Conservation (phyloP, 176 grass and related monocot genomes). For the Pontederia crassipes region DNA sequence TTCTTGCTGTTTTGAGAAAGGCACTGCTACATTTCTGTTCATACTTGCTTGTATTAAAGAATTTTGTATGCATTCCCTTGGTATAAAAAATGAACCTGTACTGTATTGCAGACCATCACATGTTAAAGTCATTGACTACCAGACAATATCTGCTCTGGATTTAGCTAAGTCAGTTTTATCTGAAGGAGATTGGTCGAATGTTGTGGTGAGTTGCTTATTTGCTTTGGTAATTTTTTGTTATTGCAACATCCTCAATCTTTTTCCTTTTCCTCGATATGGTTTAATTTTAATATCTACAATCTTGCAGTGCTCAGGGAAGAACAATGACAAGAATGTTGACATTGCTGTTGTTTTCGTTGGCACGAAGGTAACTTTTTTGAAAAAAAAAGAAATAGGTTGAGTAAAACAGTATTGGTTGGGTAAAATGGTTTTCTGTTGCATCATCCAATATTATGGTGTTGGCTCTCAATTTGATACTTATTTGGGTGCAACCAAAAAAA, state of each 20-base stretch:
- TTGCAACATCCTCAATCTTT: neutral
- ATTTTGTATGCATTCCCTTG: no score
- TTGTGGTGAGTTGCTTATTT: conserved; percentile 80
- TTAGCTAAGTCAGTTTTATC: conserved; percentile 68
- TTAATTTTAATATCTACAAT: neutral
- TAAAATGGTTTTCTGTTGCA: conserved; percentile 2
- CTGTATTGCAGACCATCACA: conserved; percentile 37
- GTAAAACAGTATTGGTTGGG: no score
- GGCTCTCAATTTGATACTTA: no score
- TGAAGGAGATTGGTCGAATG: conserved; percentile 82
- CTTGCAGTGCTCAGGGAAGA: conserved; percentile 54
- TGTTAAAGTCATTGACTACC: conserved; percentile 53
- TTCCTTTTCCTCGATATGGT: conserved; percentile 2
- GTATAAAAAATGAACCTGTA: no score
- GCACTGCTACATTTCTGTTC: no score
- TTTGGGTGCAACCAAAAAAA: neutral
- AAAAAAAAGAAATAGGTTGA: neutral
- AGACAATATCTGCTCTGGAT: conserved; percentile 44
- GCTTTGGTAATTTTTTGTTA: conserved; percentile 5
- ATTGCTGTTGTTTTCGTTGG: conserved; percentile 78
- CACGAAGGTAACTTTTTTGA: conserved; percentile 39
- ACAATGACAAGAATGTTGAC: conserved; percentile 38
- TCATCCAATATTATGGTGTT: no score
- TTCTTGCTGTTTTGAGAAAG: no score
- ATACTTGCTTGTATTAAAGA: no score